Base-by-base conservation (phyloP, 1,139 yeast genomes). In the Sugiyamaella novakii region DNA sequence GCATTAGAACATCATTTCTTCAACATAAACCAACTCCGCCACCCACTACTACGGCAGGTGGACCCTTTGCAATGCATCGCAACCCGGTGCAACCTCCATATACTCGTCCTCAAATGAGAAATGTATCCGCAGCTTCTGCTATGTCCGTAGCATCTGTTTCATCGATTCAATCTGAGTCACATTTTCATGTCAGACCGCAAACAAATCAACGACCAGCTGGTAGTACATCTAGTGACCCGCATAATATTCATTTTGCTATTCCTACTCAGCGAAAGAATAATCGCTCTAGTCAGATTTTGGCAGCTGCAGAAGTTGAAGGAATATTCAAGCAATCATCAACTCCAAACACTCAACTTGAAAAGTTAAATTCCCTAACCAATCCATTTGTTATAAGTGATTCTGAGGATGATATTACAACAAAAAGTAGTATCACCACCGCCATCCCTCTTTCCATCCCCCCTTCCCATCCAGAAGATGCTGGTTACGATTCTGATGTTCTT, bases 161-260 rank as follows among this genome's bases (percentile, higher is more conserved):
- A 8, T 51, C 54, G 5, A 51, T 44, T 30, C 55, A 52, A 34
- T 49, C 54, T 5, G 53, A 50, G 17, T 40, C 52, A 14, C 42
- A 29, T 18, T 46, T 44, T 42, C 25, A 46, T 22, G 53, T 43
- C 17, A 33, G 35, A 19, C 21, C 24, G 11, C 14, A 11, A 11
- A 14, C 30, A 28, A 28, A 28, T 28, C 7, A 28, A 6, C 30
- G 12, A 5, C 12, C 30, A 7, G 4, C n/a, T 28, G 30, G 30
- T 6, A 14, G 7, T 28, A 10, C n/a, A 11, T 29, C 18, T 10
- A 18, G 29, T 4, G 29, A 2, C 12, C 30, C 30, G n/a, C 25
- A 15, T 15, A n/a, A 31, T 31, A 11, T 12, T 4, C 7, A 19
- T 7, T 5, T 11, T 19, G 25, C 25, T 4, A 19, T 19, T 10